Evolutionary conservation across 2,329 filamentous ascomycete species (phyloP).

Genomic region (Juglanconis oblonga): DNA sequence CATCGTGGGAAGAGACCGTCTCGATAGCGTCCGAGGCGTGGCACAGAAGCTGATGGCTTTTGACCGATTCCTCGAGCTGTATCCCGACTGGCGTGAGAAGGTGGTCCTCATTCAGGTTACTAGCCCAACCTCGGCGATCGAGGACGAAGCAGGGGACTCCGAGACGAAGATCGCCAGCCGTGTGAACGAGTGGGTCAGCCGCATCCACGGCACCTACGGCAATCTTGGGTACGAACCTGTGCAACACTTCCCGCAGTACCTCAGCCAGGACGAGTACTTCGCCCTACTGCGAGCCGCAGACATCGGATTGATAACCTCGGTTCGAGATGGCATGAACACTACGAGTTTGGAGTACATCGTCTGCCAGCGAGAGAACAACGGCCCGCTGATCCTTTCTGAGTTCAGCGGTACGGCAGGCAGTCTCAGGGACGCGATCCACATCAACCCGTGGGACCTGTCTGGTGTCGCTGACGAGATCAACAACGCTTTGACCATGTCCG

Average conservation of each 20-base stretch:
- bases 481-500: slow-evolving; percentile 72
- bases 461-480: slow-evolving; percentile 84
- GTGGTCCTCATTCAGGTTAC: slow-evolving; percentile 95
- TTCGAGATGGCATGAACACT: slow-evolving; percentile 97
- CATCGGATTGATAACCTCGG: slow-evolving; percentile 90
- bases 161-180: slow-evolving; percentile 82
- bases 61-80: slow-evolving; percentile 84
- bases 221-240: slow-evolving; percentile 87
- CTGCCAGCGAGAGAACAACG: slow-evolving; percentile 82
- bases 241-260: slow-evolving; percentile 91
- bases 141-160: slow-evolving; percentile 72
- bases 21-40: slow-evolving; percentile 89
- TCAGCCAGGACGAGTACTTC: slow-evolving; percentile 88
- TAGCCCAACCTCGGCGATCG: slow-evolving; percentile 70
- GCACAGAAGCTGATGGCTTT: slow-evolving; percentile 96
- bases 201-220: slow-evolving; percentile 88
- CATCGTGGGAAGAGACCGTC: slow-evolving; percentile 89
- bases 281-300: slow-evolving; percentile 87
- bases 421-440: slow-evolving; percentile 82
- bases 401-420: slow-evolving; percentile 93
- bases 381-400: slow-evolving; percentile 89
- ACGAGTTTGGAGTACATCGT: slow-evolving; percentile 93
- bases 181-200: slow-evolving; percentile 85
- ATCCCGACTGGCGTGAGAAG: slow-evolving; percentile 87
- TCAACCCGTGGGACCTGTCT: slow-evolving; percentile 91